A percentile compares a stretch with the other conserved stretches of the same genome.
Evolutionary conservation across 2,329 filamentous ascomycete genomes (phyloP).

Genomic region (Alternaria viburni): DNA sequence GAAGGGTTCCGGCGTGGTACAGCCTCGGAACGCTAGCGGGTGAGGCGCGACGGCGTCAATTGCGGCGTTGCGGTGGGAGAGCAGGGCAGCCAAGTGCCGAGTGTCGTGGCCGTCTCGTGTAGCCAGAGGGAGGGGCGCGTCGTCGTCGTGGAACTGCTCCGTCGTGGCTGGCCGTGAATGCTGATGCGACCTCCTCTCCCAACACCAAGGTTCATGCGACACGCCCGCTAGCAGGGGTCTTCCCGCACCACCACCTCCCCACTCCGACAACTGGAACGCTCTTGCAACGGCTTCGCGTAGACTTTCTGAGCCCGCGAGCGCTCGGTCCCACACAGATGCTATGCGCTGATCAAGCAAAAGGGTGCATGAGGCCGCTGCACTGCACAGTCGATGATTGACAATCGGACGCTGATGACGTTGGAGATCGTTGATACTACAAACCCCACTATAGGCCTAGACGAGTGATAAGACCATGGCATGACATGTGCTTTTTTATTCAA

Average conservation of each 20-base stretch:
- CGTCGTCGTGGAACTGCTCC: background rate
- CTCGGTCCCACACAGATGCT: background rate
- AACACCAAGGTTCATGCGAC: slow-evolving; percentile 19
- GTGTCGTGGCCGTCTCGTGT: slow-evolving; percentile 1
- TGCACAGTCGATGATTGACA: background rate
- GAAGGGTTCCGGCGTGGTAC: slow-evolving; percentile 33
- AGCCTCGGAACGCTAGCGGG: slow-evolving; percentile 14
- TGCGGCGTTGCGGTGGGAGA: background rate
- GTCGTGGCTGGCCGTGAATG: background rate
- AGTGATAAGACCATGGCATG: background rate
- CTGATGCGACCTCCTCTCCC: slow-evolving; percentile 10
- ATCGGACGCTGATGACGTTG: slow-evolving; percentile 8
- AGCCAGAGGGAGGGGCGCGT: background rate
- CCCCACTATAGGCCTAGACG: background rate
- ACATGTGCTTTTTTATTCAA: background rate
- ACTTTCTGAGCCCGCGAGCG: background rate
- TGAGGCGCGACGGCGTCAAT: slow-evolving; percentile 4
- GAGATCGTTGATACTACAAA: background rate
- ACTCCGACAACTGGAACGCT: slow-evolving; percentile 14
- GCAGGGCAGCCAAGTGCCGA: background rate
- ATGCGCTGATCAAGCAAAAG: background rate
- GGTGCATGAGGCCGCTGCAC: background rate
- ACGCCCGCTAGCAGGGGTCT: slow-evolving; percentile 12
- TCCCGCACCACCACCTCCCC: slow-evolving; percentile 12
- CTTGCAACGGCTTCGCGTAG: slow-evolving; percentile 16